These are phyloP conservation scores for Talaromyces verruculosus DNA, from an alignment of 2,329 filamentous ascomycete species.

Conservation along the genomic window DNA sequence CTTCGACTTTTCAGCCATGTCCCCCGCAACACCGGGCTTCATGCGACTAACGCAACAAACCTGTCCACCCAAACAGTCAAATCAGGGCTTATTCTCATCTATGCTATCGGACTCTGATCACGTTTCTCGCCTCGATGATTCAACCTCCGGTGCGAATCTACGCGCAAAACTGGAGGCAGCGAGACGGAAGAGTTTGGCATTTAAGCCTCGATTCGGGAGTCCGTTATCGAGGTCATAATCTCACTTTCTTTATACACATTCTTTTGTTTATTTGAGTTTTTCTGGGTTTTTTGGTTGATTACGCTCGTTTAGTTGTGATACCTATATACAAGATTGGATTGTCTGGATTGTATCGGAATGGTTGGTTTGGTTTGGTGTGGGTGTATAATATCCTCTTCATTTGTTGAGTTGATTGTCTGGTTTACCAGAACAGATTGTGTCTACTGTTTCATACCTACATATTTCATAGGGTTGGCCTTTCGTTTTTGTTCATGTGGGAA, in stretches of 20 bases:
- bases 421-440: too few species aligned
- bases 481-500: not conserved
- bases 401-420: not conserved
- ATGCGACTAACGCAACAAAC: constrained; percentile 52
- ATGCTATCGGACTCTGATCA: not conserved
- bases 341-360: not conserved
- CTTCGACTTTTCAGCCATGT: constrained; percentile 43
- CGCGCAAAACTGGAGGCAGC: constrained; percentile 67
- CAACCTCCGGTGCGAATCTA: constrained; percentile 41
- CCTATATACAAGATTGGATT: constrained; percentile 9
- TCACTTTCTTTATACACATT: not conserved
- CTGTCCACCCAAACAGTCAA: constrained; percentile 54
- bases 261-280: not conserved
- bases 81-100: constrained; percentile 42
- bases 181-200: constrained; percentile 73
- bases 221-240: constrained; percentile 50
- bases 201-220: constrained; percentile 72
- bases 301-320: constrained; percentile 8
- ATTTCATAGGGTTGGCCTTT: not conserved
- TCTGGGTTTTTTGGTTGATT: not conserved
- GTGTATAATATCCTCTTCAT: not conserved
- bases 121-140: not conserved
- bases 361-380: not conserved
- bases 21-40: constrained; percentile 50
- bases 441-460: too few species aligned